A percentile compares a stretch with the other conserved stretches of the same genome.
These are phyloP conservation scores for Aspergillus ibericus DNA, from an alignment of 2,329 filamentous ascomycete genomes.

Conservation along the genomic window DNA sequence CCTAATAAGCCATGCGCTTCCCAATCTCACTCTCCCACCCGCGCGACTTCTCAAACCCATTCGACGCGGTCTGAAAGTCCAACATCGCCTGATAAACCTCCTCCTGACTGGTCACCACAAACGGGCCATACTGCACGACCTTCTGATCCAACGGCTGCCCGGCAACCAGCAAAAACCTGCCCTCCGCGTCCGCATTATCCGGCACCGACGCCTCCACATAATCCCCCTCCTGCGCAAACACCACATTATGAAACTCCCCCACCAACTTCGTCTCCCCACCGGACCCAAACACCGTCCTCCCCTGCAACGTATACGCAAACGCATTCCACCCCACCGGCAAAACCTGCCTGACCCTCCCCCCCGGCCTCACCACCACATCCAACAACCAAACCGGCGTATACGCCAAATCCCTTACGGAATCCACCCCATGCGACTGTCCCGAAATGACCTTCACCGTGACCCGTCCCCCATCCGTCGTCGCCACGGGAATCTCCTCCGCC, in stretches of 20 bases:
- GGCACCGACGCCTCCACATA: conserved; percentile 70
- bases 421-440: conserved; percentile 77
- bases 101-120: conserved; percentile 71
- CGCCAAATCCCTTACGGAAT: conserved; percentile 83
- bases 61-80: conserved; percentile 70
- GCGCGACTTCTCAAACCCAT: conserved; percentile 77
- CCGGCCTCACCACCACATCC: conserved; percentile 77
- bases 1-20: conserved; percentile 62
- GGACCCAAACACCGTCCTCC: conserved; percentile 64
- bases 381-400: conserved; percentile 98
- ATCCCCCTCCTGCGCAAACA: conserved; percentile 80
- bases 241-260: conserved; percentile 77
- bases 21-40: conserved; percentile 86
- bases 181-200: conserved; percentile 59
- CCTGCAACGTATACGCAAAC: conserved; percentile 83
- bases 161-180: conserved; percentile 65
- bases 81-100: conserved; percentile 74
- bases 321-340: conserved; percentile 83
- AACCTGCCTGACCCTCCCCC: conserved; percentile 72
- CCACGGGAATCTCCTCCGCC: conserved; percentile 74
- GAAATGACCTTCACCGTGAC: conserved; percentile 88
- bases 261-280: conserved; percentile 32
- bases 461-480: conserved; percentile 68
- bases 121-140: conserved; percentile 81
- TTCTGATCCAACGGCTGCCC: conserved; percentile 78